Evolutionary conservation across 202 grass and related monocot genomes (phyloP).

Genomic region (Dendrocalamus latiflorus): DNA sequence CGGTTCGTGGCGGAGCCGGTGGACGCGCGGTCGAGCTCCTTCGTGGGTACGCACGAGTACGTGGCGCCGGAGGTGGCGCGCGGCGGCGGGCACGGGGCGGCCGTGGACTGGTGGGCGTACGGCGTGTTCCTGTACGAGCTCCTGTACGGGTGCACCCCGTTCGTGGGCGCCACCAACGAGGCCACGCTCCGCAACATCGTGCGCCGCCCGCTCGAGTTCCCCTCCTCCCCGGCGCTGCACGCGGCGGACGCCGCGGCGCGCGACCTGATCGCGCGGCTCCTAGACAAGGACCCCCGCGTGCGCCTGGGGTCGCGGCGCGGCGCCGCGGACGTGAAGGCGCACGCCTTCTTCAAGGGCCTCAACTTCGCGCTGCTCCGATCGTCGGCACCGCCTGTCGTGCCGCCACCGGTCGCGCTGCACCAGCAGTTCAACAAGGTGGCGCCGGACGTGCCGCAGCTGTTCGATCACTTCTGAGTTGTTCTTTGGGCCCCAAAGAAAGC

Average conservation of each 20-base stretch:
- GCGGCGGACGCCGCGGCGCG: slow-evolving; percentile 29
- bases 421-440: slow-evolving; percentile 33
- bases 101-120: slow-evolving; percentile 95
- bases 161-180: slow-evolving; percentile 58
- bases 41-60: slow-evolving; percentile 97
- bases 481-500: background rate
- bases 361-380: slow-evolving; percentile 85
- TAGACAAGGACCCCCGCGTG: slow-evolving; percentile 64
- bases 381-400: slow-evolving; percentile 61
- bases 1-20: slow-evolving; percentile 81
- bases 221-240: background rate
- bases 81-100: slow-evolving; percentile 68
- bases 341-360: slow-evolving; percentile 81
- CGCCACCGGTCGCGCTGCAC: slow-evolving; percentile 19
- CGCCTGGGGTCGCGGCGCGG: slow-evolving; percentile 65
- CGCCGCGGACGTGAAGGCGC: slow-evolving; percentile 67
- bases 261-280: slow-evolving; percentile 69
- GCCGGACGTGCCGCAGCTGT: slow-evolving; percentile 40
- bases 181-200: slow-evolving; percentile 80
- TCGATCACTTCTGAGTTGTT: slow-evolving; percentile 61
- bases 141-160: slow-evolving; percentile 71
- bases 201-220: slow-evolving; percentile 59
- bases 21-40: slow-evolving; percentile 70
- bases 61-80: slow-evolving; percentile 76
- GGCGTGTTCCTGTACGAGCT: slow-evolving; percentile 93